Evolutionary conservation across 345 rosid genomes (phyloP).

Genomic region (Pugionium cornutum): DNA sequence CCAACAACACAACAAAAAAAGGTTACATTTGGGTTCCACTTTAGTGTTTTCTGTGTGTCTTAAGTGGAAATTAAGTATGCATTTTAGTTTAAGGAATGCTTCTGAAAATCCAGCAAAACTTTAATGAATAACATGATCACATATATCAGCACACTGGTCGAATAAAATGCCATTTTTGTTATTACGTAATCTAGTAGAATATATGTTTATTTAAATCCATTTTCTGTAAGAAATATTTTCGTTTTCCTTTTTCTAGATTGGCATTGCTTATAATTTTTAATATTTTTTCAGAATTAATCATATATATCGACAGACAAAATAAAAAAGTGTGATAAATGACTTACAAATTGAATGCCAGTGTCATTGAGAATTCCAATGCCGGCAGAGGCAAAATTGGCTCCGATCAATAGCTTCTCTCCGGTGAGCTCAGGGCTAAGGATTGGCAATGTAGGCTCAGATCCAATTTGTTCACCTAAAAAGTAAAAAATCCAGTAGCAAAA

Average conservation of each 20-base stretch:
- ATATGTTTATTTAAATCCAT: no score
- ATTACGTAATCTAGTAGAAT: neutral
- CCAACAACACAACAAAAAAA: neutral
- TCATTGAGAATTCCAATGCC: constrained; percentile 61
- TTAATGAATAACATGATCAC: neutral
- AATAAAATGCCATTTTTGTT: neutral
- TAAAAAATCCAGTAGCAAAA: neutral
- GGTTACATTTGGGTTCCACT: neutral
- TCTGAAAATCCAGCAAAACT: no score
- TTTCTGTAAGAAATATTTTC: no score
- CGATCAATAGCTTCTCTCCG: constrained; percentile 55
- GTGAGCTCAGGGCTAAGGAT: constrained; percentile 68
- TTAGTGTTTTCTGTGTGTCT: neutral
- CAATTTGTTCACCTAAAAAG: constrained; percentile 54
- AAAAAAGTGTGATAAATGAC: neutral
- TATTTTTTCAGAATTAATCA: no score
- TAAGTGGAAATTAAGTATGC: neutral
- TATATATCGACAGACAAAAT: no score
- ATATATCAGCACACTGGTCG: neutral
- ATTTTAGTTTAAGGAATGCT: no score
- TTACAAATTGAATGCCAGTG: constrained; percentile 44
- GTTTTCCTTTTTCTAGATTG: no score
- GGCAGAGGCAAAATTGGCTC: constrained; percentile 93
- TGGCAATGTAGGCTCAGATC: constrained; percentile 62
- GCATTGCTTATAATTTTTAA: no score